phyloP scores from a whole-genome alignment of 2,329 filamentous ascomycete species.

The Microdochium nivale region DNA sequence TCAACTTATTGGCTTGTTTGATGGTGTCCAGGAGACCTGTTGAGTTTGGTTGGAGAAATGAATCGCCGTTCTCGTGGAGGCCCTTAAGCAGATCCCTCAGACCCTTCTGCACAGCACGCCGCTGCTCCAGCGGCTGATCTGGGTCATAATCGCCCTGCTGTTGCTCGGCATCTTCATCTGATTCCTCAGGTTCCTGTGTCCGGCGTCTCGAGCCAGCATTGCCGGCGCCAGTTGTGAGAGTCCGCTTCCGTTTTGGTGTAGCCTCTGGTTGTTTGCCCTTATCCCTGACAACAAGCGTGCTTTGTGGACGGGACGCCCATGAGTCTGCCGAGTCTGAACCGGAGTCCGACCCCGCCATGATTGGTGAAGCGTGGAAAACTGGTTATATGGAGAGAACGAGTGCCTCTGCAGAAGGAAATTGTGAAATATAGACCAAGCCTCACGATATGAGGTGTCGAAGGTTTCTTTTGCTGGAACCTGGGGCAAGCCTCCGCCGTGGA shows the following conservation, averaged over 20 bases:
- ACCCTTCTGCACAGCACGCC: conserved; percentile 60
- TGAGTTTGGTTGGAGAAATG: conserved; percentile 60
- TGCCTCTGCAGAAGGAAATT: no score
- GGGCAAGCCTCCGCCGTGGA: no score
- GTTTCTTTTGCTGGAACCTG: no score
- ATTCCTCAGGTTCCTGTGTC: conserved; percentile 14
- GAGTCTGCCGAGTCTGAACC: background rate
- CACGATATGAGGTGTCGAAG: no score
- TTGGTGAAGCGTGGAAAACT: background rate
- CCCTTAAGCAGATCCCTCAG: conserved; percentile 59
- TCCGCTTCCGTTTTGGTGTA: conserved; percentile 19
- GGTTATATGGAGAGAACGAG: background rate
- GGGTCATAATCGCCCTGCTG: conserved; percentile 57
- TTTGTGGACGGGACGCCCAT: conserved; percentile 4
- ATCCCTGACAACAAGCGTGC: conserved; percentile 18
- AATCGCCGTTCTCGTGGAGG: conserved; percentile 57
- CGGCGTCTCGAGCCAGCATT: conserved; percentile 18
- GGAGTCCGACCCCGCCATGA: background rate
- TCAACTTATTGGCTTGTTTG: conserved; percentile 54
- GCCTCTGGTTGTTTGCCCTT: conserved; percentile 14
- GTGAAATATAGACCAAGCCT: no score
- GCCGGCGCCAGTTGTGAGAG: conserved; percentile 17
- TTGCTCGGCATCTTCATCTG: conserved; percentile 18
- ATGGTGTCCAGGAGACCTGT: conserved; percentile 59
- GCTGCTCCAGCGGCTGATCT: conserved; percentile 68